Evolutionary conservation across 305 asterid species (phyloP).

Genomic region (Striga hermonthica): DNA sequence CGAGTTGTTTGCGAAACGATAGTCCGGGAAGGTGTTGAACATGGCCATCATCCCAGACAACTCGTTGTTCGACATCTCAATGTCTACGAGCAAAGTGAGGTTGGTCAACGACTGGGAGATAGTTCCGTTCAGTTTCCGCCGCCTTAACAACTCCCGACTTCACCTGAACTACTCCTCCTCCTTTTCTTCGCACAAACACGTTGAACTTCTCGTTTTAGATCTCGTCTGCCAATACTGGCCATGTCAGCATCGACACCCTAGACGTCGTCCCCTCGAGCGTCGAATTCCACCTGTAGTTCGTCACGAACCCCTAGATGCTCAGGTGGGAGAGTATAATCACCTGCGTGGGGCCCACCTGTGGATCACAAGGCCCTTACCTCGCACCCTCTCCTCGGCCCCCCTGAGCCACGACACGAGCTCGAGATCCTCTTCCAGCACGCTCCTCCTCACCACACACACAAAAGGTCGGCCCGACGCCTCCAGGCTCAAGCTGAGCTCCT

Average conservation of each 20-base stretch:
- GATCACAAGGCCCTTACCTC: not conserved
- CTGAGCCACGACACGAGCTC: not conserved
- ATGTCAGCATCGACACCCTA: too few relatives aligned
- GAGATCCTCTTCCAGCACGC: not conserved
- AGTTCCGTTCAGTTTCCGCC: slow-evolving; percentile 43
- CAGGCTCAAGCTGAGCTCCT: not conserved
- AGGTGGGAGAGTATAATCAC: too few relatives aligned
- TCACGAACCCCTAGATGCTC: too few relatives aligned
- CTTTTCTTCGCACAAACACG: too few relatives aligned
- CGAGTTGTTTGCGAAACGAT: slow-evolving; percentile 59
- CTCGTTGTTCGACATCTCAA: slow-evolving; percentile 73
- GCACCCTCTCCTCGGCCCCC: not conserved
- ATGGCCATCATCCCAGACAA: slow-evolving; percentile 73
- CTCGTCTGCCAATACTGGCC: too few relatives aligned
- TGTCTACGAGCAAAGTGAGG: slow-evolving; percentile 63
- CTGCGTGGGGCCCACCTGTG: too few relatives aligned
- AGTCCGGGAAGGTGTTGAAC: slow-evolving; percentile 70
- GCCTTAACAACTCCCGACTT: too few relatives aligned
- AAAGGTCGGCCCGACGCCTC: not conserved
- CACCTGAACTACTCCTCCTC: too few relatives aligned
- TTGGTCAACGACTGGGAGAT: slow-evolving; percentile 64
- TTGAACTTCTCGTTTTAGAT: too few relatives aligned
- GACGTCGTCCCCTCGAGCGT: too few relatives aligned
- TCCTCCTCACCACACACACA: not conserved
- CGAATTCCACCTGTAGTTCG: too few relatives aligned